Conservation (phyloP, 106 monocot species). For the Apostasia ramifera region DNA sequence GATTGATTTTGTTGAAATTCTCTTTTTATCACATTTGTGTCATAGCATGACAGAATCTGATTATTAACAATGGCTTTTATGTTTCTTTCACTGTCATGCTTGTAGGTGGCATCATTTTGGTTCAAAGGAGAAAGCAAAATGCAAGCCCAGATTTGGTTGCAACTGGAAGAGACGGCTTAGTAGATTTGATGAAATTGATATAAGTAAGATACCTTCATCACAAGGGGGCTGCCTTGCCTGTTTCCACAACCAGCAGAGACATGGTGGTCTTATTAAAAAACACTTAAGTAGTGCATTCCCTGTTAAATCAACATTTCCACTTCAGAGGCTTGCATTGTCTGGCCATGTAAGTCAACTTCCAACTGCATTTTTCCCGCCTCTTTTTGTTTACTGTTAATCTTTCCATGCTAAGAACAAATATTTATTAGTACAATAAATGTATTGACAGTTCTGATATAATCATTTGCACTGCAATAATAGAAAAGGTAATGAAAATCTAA, state of each 20-base stretch:
- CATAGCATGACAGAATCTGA: not conserved
- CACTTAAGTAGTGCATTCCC: slow-evolving; percentile 14
- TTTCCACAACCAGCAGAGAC: slow-evolving; percentile 5
- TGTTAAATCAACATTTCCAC: slow-evolving; percentile 25
- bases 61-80: not conserved
- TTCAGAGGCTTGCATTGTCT: slow-evolving; percentile 15
- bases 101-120: slow-evolving; percentile 20
- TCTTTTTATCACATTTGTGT: not conserved
- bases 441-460: not conserved
- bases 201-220: not conserved
- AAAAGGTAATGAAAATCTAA: too few species aligned
- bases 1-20: not conserved
- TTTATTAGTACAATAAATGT: not conserved
- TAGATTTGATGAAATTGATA: slow-evolving; percentile 5
- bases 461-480: too few species aligned
- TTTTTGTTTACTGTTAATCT: not conserved
- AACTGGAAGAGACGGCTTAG: slow-evolving; percentile 8
- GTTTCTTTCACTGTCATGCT: slow-evolving; percentile 3
- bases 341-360: slow-evolving; percentile 34
- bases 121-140: slow-evolving; percentile 11
- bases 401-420: not conserved
- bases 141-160: slow-evolving; percentile 7
- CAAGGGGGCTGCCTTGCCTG: slow-evolving; percentile 22
- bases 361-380: not conserved
- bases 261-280: slow-evolving; percentile 10